These are phyloP conservation scores for Penicillium aurantiogriseum DNA, from an alignment of 2,329 filamentous ascomycete species.

Conservation along the genomic window DNA sequence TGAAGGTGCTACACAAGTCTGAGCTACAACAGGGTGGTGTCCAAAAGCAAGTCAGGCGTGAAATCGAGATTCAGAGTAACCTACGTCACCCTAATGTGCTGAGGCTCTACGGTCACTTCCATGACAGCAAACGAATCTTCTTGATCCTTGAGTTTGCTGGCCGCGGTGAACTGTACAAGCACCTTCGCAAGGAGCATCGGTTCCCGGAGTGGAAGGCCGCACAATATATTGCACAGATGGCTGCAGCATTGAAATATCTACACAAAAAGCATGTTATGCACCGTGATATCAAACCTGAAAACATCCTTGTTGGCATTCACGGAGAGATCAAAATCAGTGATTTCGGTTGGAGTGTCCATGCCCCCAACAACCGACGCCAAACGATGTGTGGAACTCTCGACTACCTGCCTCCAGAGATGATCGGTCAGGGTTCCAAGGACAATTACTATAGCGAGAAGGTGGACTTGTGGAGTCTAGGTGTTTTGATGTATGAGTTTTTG, in stretches of 20 bases:
- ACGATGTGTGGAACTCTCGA: constrained; percentile 98
- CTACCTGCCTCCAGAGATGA: constrained; percentile 97
- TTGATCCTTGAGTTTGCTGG: constrained; percentile 83
- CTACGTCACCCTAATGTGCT: constrained; percentile 83
- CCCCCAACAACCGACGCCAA: constrained; percentile 86
- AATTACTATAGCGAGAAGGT: constrained; percentile 95
- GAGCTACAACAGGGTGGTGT: constrained; percentile 77
- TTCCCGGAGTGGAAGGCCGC: constrained; percentile 86
- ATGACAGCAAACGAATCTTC: constrained; percentile 84
- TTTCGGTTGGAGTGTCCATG: constrained; percentile 98
- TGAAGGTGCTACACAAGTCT: constrained; percentile 83
- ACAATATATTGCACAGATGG: constrained; percentile 87
- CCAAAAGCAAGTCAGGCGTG: constrained; percentile 81
- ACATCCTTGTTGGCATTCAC: constrained; percentile 92
- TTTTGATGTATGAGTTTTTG: constrained; percentile 93
- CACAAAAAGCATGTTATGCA: constrained; percentile 98
- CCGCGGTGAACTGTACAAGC: constrained; percentile 85
- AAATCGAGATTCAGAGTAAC: constrained; percentile 88
- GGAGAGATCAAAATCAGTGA: constrained; percentile 98
- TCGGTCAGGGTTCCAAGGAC: constrained; percentile 74
- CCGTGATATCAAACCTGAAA: constrained; percentile 95
- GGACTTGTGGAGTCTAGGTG: constrained; percentile 92
- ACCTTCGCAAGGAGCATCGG: constrained; percentile 71
- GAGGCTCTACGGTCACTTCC: constrained; percentile 81
- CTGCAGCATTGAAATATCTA: constrained; percentile 81